Conservation (phyloP, 352 stramenopile species). For the Phytophthora ohioensis region DNA sequence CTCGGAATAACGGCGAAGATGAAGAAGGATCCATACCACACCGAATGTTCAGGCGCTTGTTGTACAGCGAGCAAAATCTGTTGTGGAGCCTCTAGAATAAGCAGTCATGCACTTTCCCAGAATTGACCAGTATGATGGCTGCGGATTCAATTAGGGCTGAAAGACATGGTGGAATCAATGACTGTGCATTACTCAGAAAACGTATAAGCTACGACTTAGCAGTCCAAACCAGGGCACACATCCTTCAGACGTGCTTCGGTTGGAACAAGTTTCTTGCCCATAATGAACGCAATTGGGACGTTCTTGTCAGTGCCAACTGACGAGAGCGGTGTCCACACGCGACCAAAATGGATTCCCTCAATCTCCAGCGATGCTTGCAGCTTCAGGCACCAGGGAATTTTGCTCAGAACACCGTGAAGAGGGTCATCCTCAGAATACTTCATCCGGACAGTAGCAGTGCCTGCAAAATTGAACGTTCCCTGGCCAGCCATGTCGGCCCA, state of each 20-base stretch:
- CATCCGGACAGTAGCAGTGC: slow-evolving; percentile 11
- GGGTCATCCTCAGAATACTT: slow-evolving; percentile 69
- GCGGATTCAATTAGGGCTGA: too few species aligned
- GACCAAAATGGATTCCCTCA: slow-evolving; percentile 49
- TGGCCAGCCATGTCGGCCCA: slow-evolving; percentile 61
- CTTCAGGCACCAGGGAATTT: slow-evolving; percentile 50
- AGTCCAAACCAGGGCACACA: slow-evolving; percentile 20
- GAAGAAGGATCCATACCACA: slow-evolving; percentile 22
- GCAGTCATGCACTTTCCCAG: too few species aligned
- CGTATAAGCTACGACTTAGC: neutral
- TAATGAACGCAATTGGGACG: slow-evolving; percentile 13
- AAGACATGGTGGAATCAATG: too few species aligned
- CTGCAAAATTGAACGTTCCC: slow-evolving; percentile 11
- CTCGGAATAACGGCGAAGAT: slow-evolving; percentile 27
- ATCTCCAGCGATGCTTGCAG: slow-evolving; percentile 41
- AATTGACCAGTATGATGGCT: too few species aligned
- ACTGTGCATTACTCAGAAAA: too few species aligned
- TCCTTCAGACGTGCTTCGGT: slow-evolving; percentile 14
- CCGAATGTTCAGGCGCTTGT: neutral
- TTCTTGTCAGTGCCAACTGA: neutral
- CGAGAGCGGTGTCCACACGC: slow-evolving; percentile 39
- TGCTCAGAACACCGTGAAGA: slow-evolving; percentile 51
- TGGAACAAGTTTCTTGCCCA: slow-evolving; percentile 23
- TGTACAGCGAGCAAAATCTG: slow-evolving; percentile 8
- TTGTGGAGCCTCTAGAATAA: slow-evolving; percentile 4